Conservation (phyloP, 345 rosid genomes). For the Rhodamnia argentea region DNA sequence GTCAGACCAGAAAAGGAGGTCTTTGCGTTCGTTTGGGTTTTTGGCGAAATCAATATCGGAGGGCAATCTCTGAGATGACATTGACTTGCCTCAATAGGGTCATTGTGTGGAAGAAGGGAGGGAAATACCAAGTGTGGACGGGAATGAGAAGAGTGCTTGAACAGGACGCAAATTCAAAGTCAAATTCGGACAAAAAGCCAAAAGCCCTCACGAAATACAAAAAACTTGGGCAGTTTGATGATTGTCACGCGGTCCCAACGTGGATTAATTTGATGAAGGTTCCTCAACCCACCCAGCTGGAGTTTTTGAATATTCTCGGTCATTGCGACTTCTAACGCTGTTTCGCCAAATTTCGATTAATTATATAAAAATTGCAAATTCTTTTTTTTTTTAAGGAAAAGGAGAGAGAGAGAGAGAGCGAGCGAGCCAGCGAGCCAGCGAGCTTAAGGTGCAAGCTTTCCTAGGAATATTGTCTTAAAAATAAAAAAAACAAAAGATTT, state of each 20-base stretch:
- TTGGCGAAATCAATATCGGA: neutral
- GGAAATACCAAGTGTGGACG: neutral
- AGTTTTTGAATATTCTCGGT: neutral
- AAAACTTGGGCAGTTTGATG: neutral
- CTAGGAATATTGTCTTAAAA: neutral
- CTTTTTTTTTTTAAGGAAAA: too few relatives aligned
- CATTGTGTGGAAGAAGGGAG: neutral
- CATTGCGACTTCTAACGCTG: neutral
- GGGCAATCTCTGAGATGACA: neutral
- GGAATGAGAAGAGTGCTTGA: neutral
- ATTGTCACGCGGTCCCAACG: neutral
- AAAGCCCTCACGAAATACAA: neutral
- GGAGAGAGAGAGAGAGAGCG: neutral
- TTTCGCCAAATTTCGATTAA: neutral
- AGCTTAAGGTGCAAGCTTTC: neutral
- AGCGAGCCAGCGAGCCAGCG: too few relatives aligned
- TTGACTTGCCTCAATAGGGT: neutral
- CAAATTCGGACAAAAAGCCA: neutral
- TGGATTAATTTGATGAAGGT: constrained; percentile 8
- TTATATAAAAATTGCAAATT: neutral
- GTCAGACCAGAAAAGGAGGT: neutral
- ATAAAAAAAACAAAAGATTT: too few relatives aligned
- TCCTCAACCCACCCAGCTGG: neutral
- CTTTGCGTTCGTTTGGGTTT: neutral
- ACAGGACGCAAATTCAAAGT: neutral